Conservation (phyloP, 306 rosid species). For the Cucumis hystrix region DNA sequence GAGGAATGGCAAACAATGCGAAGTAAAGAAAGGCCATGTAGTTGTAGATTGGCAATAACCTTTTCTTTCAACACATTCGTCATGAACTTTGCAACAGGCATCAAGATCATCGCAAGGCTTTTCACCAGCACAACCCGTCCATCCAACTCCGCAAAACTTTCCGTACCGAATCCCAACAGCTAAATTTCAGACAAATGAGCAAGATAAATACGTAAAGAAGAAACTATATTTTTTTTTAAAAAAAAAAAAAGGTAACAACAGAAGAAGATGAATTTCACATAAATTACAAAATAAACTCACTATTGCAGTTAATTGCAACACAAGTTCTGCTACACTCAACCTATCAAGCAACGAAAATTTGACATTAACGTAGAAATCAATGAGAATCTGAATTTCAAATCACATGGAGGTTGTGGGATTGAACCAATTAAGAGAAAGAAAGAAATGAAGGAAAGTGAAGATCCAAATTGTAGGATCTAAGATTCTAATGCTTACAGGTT, state of each 20-base stretch:
- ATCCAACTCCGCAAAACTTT: slow-evolving; percentile 77
- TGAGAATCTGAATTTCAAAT: background rate
- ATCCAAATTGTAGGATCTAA: background rate
- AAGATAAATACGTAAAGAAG: background rate
- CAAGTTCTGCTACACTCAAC: slow-evolving; percentile 51
- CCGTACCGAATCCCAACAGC: slow-evolving; percentile 66
- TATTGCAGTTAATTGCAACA: slow-evolving; percentile 39
- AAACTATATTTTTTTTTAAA: background rate
- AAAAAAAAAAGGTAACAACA: background rate
- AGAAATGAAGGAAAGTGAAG: background rate
- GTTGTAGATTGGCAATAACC: slow-evolving; percentile 22
- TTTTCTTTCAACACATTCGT: slow-evolving; percentile 45
- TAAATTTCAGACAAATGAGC: slow-evolving; percentile 5
- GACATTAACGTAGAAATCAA: background rate
- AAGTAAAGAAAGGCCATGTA: background rate
- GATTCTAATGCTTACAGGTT: slow-evolving; percentile 10
- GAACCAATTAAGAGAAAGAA: background rate
- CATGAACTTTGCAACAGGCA: slow-evolving; percentile 82
- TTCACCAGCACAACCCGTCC: slow-evolving; percentile 74
- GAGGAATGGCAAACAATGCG: background rate
- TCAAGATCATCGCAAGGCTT: slow-evolving; percentile 84
- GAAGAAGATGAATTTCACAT: background rate
- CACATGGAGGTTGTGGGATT: background rate
- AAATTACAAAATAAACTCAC: slow-evolving; percentile 25
- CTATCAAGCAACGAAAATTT: slow-evolving; percentile 13